Evolutionary conservation across 257 asterid genomes (phyloP), one percentile per base, ranked within the genome.

Genomic region (Perilla frutescens): DNA sequence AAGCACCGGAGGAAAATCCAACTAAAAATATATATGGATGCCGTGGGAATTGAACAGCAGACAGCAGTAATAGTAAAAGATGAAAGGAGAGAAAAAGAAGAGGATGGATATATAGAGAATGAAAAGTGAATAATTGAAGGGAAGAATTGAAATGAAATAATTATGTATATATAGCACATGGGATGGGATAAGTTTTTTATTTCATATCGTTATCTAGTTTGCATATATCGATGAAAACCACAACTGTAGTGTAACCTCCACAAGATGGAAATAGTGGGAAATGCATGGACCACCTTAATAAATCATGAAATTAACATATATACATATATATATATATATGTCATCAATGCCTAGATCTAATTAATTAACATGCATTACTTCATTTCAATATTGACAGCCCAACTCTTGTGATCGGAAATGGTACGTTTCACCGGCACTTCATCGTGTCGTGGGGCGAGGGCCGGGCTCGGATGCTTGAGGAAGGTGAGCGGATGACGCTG

Each of bases 371-470:
- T 20, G 26, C 26, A 20, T 20, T 20, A 20, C 0, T 20, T 20
- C 26, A 20, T 20, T 20, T 20, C 26, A 20, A 20, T 20, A 40
- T 40, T 40, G 44, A 40, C 73, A 82, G 87, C 32, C 39, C 62
- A 37, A 53, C 61, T 3, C 3, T 77, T 34, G 74, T 73, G 10
- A 50, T 78, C 26, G 68, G 74, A 26, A 87, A 90, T 65, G 93
- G 90, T 8, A 84, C 89, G 10, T 87, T 91, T 76, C 70, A 86
- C 80, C 84, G 83, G 3, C 76, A 87, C 65, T 86, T 91, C 26
- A 31, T 87, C 37, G 57, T 76, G 67, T 56, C 93, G 14, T 90
- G 91, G 92, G 96, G 97, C 5, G 91, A 81, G 66, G 77, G 66
- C 13, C 84, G 82, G 6, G 84, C 82, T 1, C 79, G 72, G 31